Base-by-base conservation (phyloP, 2,329 filamentous ascomycete genomes). In the Thielaviopsis ethacetica region DNA sequence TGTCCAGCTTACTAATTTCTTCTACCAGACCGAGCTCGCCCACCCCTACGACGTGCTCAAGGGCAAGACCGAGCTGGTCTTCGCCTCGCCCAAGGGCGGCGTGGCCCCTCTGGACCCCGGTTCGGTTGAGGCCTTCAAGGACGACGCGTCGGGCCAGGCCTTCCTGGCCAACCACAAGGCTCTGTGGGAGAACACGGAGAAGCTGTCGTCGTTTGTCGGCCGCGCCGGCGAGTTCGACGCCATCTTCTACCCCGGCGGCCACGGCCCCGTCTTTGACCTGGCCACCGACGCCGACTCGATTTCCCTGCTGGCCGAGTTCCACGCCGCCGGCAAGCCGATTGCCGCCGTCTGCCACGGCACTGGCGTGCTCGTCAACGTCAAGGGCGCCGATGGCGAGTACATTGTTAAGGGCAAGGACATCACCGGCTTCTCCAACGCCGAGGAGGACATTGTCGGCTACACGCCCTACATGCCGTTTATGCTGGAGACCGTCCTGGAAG, bases 341-440 rank as follows among this genome's bases (percentile, higher is more conserved):
- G 72, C 80, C 0, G 81, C 84, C 3, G 82, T 88, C 53, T 87
- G 84, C 73, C 84, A 88, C 70, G 84, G 82, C 5, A 81, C 84
- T 2, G 79, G 78, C 3, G 84, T 77, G 13, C 72, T 88, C 17
- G 73, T 76, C 54, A 76, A 83, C 63, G 83, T 79, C 41, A 78
- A 75, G 65, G 65, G 75, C 21, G 63, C 70, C 5, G 71, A 76
- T 62, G 81, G 80, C 38, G 71, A 73, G 62, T 73, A 74, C 56
- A 69, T 86, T 10, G 68, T 86, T 47, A 69, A 74, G 55, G 81
- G 78, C 52, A 76, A 76, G 66, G 70, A 75, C 53, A 79, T 82
- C 24, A 84, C 82, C 0, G 82, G 78, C 10, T 86, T 86, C 68
- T 67, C 76, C 68, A 77, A 86, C 51, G 80, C 81, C 67, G 76